A percentile compares a stretch with the other conserved stretches of the same genome.
These are phyloP conservation scores for Pichia kluyveri DNA, from an alignment of 805 yeast species.

Conservation along the genomic window DNA sequence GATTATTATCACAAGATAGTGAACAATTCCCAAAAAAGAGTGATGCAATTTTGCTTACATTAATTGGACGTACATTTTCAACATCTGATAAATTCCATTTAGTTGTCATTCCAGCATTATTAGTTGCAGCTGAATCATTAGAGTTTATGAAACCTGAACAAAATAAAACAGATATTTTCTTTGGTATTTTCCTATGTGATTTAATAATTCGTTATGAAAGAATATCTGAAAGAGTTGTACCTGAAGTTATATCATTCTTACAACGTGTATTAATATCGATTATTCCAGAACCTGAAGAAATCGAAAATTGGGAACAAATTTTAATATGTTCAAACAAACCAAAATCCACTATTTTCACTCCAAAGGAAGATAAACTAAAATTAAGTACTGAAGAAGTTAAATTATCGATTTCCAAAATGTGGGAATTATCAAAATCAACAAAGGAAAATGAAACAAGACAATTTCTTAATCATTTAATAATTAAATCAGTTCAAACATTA, in stretches of 20 bases:
- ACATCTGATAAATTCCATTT: constrained; percentile 95
- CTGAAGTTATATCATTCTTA: constrained; percentile 61
- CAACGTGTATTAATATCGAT: constrained; percentile 41
- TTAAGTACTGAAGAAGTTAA: constrained; percentile 4
- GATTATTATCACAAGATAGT: constrained; percentile 28
- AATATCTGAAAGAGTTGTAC: constrained; percentile 68
- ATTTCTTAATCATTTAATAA: constrained; percentile 24
- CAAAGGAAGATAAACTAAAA: constrained; percentile 9
- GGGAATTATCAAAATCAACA: constrained; percentile 4
- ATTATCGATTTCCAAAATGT: constrained; percentile 4
- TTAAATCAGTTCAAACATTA: constrained; percentile 26
- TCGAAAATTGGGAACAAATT: constrained; percentile 13
- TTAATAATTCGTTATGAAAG: constrained; percentile 65
- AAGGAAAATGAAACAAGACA: constrained; percentile 4
- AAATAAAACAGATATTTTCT: constrained; percentile 31
- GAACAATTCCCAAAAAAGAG: constrained; percentile 29
- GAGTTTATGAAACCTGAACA: constrained; percentile 31
- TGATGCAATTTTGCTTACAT: constrained; percentile 59
- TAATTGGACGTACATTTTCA: constrained; percentile 75
- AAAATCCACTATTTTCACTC: constrained; percentile 14
- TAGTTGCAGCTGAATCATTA: constrained; percentile 64
- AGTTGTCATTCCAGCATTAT: constrained; percentile 74
- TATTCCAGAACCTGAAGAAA: constrained; percentile 28
- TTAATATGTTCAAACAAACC: constrained; percentile 14
- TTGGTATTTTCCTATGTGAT: constrained; percentile 61